Evolutionary conservation across 1,139 yeast species (phyloP).

Genomic region (Spathaspora jeffriesii): DNA sequence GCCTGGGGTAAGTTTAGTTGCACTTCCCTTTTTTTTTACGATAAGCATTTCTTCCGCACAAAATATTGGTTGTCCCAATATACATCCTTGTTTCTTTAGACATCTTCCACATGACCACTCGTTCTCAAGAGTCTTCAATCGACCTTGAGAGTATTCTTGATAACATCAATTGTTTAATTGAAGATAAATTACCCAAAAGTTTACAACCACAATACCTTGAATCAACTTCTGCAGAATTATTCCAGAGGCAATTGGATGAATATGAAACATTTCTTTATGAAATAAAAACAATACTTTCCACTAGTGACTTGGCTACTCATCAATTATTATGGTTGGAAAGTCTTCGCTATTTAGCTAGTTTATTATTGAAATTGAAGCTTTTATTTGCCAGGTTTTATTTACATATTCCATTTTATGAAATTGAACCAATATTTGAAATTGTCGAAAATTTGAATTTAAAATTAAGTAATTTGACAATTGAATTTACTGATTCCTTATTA

Average conservation of each 20-base stretch:
- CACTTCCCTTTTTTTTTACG: not conserved
- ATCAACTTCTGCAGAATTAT: constrained; percentile 1
- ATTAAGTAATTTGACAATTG: constrained; percentile 2
- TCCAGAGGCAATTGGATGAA: constrained; percentile 4
- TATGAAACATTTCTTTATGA: constrained; percentile 7
- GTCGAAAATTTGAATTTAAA: constrained; percentile 4
- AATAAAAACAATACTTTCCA: constrained; percentile 4
- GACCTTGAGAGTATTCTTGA: constrained; percentile 1
- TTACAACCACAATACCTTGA: not conserved
- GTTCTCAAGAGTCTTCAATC: not conserved
- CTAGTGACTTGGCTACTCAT: constrained; percentile 5
- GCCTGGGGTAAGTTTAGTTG: too few species aligned
- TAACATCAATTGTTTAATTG: not conserved
- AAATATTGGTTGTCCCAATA: not conserved
- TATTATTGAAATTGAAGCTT: constrained; percentile 6
- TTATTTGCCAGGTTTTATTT: constrained; percentile 6
- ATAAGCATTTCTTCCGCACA: not conserved
- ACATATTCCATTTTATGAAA: constrained; percentile 7
- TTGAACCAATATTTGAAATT: constrained; percentile 4
- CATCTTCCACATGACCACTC: not conserved
- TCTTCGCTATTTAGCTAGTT: constrained; percentile 3
- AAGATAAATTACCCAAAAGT: constrained; percentile 5
- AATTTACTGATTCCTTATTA: constrained; percentile 3
- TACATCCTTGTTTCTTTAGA: not conserved
- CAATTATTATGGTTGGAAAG: constrained; percentile 12